These are phyloP conservation scores for Blastobotrys malaysiensis DNA, from an alignment of 1,139 yeast species.

Conservation along the genomic window DNA sequence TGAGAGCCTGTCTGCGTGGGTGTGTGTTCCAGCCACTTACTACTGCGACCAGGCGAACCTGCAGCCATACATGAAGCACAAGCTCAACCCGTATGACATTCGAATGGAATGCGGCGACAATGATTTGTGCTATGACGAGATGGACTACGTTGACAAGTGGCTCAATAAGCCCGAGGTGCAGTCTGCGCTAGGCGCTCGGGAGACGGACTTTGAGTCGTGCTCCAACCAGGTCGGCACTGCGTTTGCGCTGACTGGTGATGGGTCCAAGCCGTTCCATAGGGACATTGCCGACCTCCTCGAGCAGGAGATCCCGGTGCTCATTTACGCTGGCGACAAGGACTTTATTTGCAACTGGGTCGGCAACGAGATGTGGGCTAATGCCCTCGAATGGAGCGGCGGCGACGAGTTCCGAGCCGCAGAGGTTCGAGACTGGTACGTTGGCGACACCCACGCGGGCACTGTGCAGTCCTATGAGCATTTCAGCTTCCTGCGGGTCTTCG, in stretches of 20 bases:
- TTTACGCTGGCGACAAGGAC: slow-evolving; percentile 88
- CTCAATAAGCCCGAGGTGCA: slow-evolving; percentile 65
- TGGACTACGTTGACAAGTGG: slow-evolving; percentile 61
- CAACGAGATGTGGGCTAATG: slow-evolving; percentile 71
- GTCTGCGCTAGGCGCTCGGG: slow-evolving; percentile 88
- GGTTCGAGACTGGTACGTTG: slow-evolving; percentile 39
- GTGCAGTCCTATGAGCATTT: slow-evolving; percentile 46
- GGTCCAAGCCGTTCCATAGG: slow-evolving; percentile 57
- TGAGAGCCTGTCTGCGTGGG: slow-evolving; percentile 68
- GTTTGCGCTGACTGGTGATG: slow-evolving; percentile 75
- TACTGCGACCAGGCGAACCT: slow-evolving; percentile 86
- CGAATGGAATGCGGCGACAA: slow-evolving; percentile 75
- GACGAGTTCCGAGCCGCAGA: slow-evolving; percentile 25
- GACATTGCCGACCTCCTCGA: slow-evolving; percentile 53
- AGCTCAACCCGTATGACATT: slow-evolving; percentile 89
- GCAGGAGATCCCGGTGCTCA: slow-evolving; percentile 60
- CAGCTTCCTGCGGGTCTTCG: slow-evolving; percentile 54
- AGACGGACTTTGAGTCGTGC: slow-evolving; percentile 76
- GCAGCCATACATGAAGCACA: slow-evolving; percentile 86
- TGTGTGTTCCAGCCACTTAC: slow-evolving; percentile 90
- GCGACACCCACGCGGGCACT: slow-evolving; percentile 24
- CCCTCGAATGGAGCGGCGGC: slow-evolving; percentile 53
- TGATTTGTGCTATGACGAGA: slow-evolving; percentile 66
- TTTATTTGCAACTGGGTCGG: slow-evolving; percentile 90
- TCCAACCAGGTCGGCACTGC: slow-evolving; percentile 45